These are phyloP conservation scores for Diaporthe citrichinensis DNA, from an alignment of 2,329 filamentous ascomycete species.

Conservation along the genomic window DNA sequence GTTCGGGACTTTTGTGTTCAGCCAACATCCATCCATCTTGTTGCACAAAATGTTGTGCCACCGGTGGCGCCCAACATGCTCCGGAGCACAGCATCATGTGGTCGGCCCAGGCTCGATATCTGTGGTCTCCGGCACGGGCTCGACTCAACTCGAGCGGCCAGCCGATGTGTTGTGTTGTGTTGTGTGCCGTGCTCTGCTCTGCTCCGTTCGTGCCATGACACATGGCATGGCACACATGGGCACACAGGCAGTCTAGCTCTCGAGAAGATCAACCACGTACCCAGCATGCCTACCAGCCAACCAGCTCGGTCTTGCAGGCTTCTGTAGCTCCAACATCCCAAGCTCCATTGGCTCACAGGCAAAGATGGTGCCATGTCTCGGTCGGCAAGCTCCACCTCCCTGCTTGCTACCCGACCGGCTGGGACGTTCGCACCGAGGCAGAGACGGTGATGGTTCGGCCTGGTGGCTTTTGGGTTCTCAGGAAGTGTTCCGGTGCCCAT, in stretches of 20 bases:
- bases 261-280: not conserved
- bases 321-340: not conserved
- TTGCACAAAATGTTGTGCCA: not conserved
- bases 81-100: not conserved
- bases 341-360: constrained; percentile 34
- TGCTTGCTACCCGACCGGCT: constrained; percentile 37
- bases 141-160: constrained; percentile 7
- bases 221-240: constrained; percentile 12
- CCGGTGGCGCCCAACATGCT: constrained; percentile 20
- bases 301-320: constrained; percentile 18
- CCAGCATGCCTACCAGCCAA: not conserved
- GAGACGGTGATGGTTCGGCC: constrained; percentile 36
- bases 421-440: constrained; percentile 37
- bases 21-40: not conserved
- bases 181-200: not conserved
- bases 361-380: constrained; percentile 36
- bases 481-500: constrained; percentile 21
- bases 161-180: not conserved
- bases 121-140: constrained; percentile 3
- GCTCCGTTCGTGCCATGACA: constrained; percentile 28
- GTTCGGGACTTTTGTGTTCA: constrained; percentile 11
- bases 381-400: constrained; percentile 33
- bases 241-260: constrained; percentile 8
- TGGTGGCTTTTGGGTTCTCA: constrained; percentile 15
- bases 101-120: not conserved